A percentile compares a stretch with the other conserved stretches of the same genome.
These are phyloP conservation scores for Martiniozyma abietophila DNA, from an alignment of 805 yeast species.

Conservation along the genomic window DNA sequence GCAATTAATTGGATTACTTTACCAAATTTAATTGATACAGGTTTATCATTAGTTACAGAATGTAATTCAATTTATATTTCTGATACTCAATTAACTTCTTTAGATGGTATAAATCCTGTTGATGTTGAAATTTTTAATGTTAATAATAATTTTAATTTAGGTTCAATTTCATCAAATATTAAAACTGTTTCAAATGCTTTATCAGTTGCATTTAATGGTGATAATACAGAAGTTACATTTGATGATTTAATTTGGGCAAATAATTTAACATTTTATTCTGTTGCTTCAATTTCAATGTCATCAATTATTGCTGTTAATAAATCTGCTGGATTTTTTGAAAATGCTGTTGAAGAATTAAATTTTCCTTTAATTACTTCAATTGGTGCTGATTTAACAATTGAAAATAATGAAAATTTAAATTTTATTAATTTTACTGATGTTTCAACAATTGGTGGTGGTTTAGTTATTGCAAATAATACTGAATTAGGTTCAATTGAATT, in stretches of 20 bases:
- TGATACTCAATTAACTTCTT: constrained; percentile 61
- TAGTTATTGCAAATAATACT: constrained; percentile 80
- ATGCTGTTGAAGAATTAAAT: constrained; percentile 49
- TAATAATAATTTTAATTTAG: constrained; percentile 83
- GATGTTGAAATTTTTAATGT: constrained; percentile 55
- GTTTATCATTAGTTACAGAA: constrained; percentile 66
- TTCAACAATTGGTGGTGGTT: constrained; percentile 84
- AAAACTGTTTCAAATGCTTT: constrained; percentile 65
- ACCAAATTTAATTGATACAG: constrained; percentile 68
- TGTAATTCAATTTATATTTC: constrained; percentile 64
- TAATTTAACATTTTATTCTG: constrained; percentile 78
- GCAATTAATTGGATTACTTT: constrained; percentile 71
- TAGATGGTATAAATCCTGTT: constrained; percentile 52
- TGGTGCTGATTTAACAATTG: constrained; percentile 76
- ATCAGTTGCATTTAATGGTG: constrained; percentile 80
- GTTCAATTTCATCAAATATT: constrained; percentile 61
- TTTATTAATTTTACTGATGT: constrained; percentile 61
- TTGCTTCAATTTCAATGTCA: constrained; percentile 61
- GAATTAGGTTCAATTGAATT: constrained; percentile 55
- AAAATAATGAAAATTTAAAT: constrained; percentile 64
- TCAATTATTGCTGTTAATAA: constrained; percentile 67
- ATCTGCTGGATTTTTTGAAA: constrained; percentile 72
- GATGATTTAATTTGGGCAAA: constrained; percentile 75
- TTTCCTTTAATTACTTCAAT: constrained; percentile 47
- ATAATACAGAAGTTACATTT: constrained; percentile 57